These are phyloP conservation scores for Ophiostoma sp. DNA, from an alignment of 2,329 filamentous ascomycete species.

Conservation along the genomic window DNA sequence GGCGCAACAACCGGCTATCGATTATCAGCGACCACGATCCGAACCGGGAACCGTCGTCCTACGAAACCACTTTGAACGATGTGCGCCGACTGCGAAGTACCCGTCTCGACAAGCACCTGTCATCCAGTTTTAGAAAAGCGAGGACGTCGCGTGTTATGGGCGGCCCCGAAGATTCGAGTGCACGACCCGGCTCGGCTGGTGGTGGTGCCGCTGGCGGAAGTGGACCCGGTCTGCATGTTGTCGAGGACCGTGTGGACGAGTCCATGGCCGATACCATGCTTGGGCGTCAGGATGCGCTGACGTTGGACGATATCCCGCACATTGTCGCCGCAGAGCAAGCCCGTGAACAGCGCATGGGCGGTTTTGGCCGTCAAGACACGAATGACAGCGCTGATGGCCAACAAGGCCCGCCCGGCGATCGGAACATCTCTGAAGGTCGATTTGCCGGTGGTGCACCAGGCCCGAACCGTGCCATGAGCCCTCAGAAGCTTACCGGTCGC, in stretches of 20 bases:
- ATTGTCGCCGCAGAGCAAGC: constrained; percentile 96
- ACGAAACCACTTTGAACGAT: constrained; percentile 95
- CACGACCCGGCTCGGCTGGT: constrained; percentile 71
- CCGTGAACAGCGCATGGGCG: constrained; percentile 81
- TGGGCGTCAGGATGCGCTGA: constrained; percentile 85
- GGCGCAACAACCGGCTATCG: constrained; percentile 56
- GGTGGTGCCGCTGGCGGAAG: constrained; percentile 53
- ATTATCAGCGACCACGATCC: constrained; percentile 52
- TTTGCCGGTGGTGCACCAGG: constrained; percentile 33
- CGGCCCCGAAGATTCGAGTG: constrained; percentile 69
- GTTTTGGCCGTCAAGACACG: constrained; percentile 68
- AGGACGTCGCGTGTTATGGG: constrained; percentile 91
- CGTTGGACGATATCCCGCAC: constrained; percentile 91
- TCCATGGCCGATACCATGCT: constrained; percentile 79
- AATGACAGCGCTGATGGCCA: constrained; percentile 55
- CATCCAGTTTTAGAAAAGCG: constrained; percentile 87
- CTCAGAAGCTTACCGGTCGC: constrained; percentile 51
- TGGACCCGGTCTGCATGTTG: constrained; percentile 67
- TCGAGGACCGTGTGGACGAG: constrained; percentile 74
- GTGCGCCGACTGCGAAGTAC: constrained; percentile 90
- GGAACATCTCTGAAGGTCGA: neutral
- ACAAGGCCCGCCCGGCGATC: neutral
- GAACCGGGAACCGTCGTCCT: constrained; percentile 72
- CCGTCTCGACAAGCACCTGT: constrained; percentile 89
- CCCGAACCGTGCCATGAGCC: neutral